Evolutionary conservation across 2,329 filamentous ascomycete species (phyloP).

Genomic region (Talaromyces sp.): DNA sequence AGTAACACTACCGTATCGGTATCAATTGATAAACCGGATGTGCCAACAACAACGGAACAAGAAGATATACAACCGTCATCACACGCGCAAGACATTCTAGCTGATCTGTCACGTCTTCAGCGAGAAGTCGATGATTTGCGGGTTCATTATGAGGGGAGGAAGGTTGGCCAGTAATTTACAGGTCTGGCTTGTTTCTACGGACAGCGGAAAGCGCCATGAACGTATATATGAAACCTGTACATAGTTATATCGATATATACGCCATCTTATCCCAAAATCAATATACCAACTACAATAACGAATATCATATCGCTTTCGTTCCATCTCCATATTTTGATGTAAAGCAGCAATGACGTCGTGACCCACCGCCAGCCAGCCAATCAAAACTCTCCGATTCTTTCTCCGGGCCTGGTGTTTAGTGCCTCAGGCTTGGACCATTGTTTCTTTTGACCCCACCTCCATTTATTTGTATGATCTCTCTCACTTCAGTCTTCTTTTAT

Average conservation of each 20-base stretch:
- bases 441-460: slow-evolving; percentile 3
- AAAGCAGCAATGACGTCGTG: not conserved
- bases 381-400: not conserved
- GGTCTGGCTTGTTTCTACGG: not conserved
- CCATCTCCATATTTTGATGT: not conserved
- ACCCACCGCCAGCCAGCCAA: not conserved
- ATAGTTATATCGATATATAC: not conserved
- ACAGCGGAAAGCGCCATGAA: not conserved
- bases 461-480: not conserved
- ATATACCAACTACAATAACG: not conserved
- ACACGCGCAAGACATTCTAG: slow-evolving; percentile 61
- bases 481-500: no score
- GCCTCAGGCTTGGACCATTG: not conserved
- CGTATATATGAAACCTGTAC: not conserved
- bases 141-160: slow-evolving; percentile 39
- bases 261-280: not conserved
- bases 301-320: not conserved
- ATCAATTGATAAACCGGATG: not conserved
- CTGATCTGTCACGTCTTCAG: slow-evolving; percentile 69
- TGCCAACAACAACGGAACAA: not conserved
- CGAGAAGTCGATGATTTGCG: slow-evolving; percentile 67
- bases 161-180: slow-evolving; percentile 27
- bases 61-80: slow-evolving; percentile 25
- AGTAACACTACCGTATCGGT: slow-evolving; percentile 25
- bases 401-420: not conserved